Base-by-base conservation (phyloP, 2,329 filamentous ascomycete genomes). In the Xylariomycetidae sp. region DNA sequence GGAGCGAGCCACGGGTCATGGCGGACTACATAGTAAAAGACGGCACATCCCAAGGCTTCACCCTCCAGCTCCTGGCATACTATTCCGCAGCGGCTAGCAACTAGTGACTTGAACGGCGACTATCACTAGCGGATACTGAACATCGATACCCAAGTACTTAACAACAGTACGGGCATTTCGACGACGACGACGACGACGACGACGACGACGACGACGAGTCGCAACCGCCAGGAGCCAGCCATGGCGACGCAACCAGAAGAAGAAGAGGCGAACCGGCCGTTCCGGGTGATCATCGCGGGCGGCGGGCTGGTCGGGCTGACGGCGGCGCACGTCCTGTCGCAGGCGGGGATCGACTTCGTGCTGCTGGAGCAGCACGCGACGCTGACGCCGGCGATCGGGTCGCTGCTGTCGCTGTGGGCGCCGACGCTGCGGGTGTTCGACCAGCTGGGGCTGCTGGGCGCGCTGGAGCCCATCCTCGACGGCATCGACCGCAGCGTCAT, bases 301-400 rank as follows among this genome's bases (percentile, higher is more conserved):
- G 52, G 46, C 15, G 52, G 52, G 19, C 50, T 51, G 6, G 44
- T 54, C 4, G 41, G 39, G 9, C 41, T 55, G 24, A 52, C 44
- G 6, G 42, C 47, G 2, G 50, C 48, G 1, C 50, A 55, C 31
- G 46, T 49, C 3, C 40, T 55, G 13, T 35, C 37, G 12, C 43
- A 48, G 31, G 42, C 48, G n/a, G 44, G 37, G 7, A 50, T 55
- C 36, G 50, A 55, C 36, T 55, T 46, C 33, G 41, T 54, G n/a
- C 36, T 54, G 28, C 37, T 55, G 0, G 52, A 55, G 32, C 39
- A 44, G 22, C 46, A 48, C 13, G 39, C 46, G 4, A 32, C 40
- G n/a, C 22, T 51, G 12, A 16, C 37, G 32, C 41, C 39, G 6
- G 31, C 43, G 16, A 40, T 46, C 12, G 52, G 52, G 15, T 46